Base-by-base conservation (phyloP, 129 eudicot species). In the Scalesia atractyloides region DNA sequence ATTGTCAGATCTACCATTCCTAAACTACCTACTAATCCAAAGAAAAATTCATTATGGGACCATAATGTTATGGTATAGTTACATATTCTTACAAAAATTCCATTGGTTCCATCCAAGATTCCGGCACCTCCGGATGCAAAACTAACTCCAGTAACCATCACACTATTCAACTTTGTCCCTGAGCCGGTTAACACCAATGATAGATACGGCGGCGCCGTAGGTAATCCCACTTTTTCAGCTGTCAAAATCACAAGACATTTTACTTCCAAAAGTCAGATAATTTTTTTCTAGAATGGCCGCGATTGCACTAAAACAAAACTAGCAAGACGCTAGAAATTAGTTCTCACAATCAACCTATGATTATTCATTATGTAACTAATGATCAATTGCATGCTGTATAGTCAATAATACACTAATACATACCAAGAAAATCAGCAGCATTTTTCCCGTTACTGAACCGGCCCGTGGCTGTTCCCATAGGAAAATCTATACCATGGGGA, bases 81-180 rank as follows among this genome's bases (percentile, higher is more conserved):
- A 44, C 18, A 4, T 30, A 16, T 15, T 8, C 86, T 85, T 76
- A 85, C 90, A 64, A 53, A 79, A 52, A 39, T 22, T 49, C 76
- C 70, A 34, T 79, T 79, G 12, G 88, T 78, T 79, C 81, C 86
- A 44, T 83, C 71, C 65, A 83, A 83, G 77, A 85, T 79, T 10
- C 90, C 91, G 8, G 95, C 88, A 11, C 95, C 95, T 14, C 88
- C 91, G 0, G 95, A 88, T 16, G 95, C 95, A 66, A 88, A 88
- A 79, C 76, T 88, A 11, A 83, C 95, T 37, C 95, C 95, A 24
- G 73, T 53, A 8, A 75, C 69, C 5, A 69, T 73, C 5, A 48
- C 56, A 24, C 54, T 26, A 17, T n/a, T 48, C 43, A 59, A 19
- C 24, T 75, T 73, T 20, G 19, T 36, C 18, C 26, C 15, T 11